Conservation (phyloP, 2,329 filamentous ascomycete species). For the Pleomassaria siparia region DNA sequence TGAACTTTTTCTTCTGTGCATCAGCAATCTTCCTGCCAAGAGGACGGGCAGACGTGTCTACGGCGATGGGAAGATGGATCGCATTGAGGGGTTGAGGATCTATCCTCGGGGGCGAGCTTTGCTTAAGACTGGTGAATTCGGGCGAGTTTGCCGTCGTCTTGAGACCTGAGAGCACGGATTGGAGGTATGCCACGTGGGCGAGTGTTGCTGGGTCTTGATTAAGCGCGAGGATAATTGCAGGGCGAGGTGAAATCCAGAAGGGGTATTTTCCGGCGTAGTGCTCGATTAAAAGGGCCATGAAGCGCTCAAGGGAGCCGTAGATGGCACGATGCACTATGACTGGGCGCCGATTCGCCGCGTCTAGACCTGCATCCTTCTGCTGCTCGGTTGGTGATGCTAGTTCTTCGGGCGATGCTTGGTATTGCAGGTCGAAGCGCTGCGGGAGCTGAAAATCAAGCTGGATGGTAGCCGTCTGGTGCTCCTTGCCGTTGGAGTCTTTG, state of each 20-base stretch:
- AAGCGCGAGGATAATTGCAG: constrained; percentile 73
- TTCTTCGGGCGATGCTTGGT: constrained; percentile 68
- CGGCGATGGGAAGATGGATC: constrained; percentile 68
- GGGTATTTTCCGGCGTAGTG: constrained; percentile 77
- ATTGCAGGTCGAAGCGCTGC: constrained; percentile 76
- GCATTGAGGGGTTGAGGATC: constrained; percentile 50
- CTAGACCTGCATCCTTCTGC: constrained; percentile 39
- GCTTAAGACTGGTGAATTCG: constrained; percentile 7
- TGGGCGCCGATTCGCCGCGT: constrained; percentile 50
- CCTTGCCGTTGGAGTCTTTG: constrained; percentile 73
- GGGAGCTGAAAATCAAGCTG: constrained; percentile 90
- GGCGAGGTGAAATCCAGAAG: constrained; percentile 84
- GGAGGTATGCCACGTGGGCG: constrained; percentile 48
- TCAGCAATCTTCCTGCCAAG: constrained; percentile 70
- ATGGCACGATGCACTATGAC: constrained; percentile 86
- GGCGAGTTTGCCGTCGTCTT: constrained; percentile 7
- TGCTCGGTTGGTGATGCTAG: constrained; percentile 57
- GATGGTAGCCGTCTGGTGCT: constrained; percentile 85
- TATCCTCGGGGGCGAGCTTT: constrained; percentile 24
- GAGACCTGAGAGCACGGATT: constrained; percentile 33
- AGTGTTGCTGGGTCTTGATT: constrained; percentile 62
- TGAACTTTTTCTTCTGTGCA: constrained; percentile 72
- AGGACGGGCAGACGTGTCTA: constrained; percentile 65
- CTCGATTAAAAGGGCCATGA: constrained; percentile 84
- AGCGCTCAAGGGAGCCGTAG: constrained; percentile 78